Percentiles rank a stretch among this genome's conserved stretches.
Evolutionary conservation across 2,329 filamentous ascomycete genomes (phyloP).

Genomic region (Hypoxylon rubiginosum): DNA sequence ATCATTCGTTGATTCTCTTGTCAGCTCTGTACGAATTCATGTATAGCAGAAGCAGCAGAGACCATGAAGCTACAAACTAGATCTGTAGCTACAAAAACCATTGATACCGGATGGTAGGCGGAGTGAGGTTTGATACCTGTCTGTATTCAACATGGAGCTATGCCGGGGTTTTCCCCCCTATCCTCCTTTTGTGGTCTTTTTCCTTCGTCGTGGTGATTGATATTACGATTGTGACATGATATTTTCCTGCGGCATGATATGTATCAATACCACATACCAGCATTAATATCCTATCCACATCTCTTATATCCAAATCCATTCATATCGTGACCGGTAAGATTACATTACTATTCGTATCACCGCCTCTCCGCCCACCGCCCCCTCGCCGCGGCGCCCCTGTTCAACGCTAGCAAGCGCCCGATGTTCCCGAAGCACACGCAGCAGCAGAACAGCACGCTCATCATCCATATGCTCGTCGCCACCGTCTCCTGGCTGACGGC

Average conservation of each 20-base stretch:
- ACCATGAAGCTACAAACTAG: too few relatives aligned
- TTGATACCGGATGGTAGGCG: too few relatives aligned
- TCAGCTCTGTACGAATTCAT: too few relatives aligned
- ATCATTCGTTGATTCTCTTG: too few relatives aligned
- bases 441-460: constrained; percentile 94
- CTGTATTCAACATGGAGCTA: too few relatives aligned
- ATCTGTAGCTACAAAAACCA: too few relatives aligned
- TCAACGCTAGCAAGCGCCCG: constrained; percentile 80
- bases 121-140: too few relatives aligned
- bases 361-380: constrained; percentile 58
- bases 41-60: too few relatives aligned
- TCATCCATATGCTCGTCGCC: constrained; percentile 86
- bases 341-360: background rate
- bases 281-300: background rate
- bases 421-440: constrained; percentile 97
- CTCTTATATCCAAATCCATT: background rate
- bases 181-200: background rate
- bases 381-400: constrained; percentile 56
- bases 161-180: too few relatives aligned
- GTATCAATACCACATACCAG: background rate
- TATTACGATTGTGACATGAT: background rate
- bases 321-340: background rate
- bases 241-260: background rate
- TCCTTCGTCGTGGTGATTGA: background rate
- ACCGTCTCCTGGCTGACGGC: constrained; percentile 71